Conservation (phyloP, 163 green algal species). For the Scenedesmus sp. region DNA sequence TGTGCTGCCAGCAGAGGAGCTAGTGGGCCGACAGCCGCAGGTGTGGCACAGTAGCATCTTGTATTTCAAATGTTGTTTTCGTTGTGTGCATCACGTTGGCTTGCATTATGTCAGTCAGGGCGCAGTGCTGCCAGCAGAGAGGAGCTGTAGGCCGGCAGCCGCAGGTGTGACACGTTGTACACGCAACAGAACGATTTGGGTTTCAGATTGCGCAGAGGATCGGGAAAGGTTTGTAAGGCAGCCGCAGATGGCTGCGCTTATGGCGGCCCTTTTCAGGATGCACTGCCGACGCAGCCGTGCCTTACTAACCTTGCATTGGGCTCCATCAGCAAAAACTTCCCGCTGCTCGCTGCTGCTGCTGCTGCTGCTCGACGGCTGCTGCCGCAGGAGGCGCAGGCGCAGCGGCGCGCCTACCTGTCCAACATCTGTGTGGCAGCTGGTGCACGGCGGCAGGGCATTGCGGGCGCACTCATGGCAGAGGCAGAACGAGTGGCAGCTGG, state of each 20-base stretch:
- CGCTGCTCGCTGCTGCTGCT: too few species aligned
- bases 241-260: too few species aligned
- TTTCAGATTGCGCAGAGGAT: too few species aligned
- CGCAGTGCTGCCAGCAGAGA: neutral
- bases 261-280: neutral
- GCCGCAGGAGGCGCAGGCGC: slow-evolving; percentile 19
- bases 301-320: neutral
- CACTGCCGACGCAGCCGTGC: neutral
- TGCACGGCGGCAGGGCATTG: slow-evolving; percentile 65
- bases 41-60: neutral
- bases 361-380: neutral
- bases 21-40: slow-evolving; percentile 54
- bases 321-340: neutral
- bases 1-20: slow-evolving; percentile 78
- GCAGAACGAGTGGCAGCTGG: slow-evolving; percentile 30
- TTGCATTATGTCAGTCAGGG: too few species aligned
- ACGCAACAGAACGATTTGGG: too few species aligned
- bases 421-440: slow-evolving; percentile 83
- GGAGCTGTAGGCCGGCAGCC: too few species aligned
- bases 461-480: slow-evolving; percentile 34
- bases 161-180: too few species aligned
- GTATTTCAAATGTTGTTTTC: too few species aligned
- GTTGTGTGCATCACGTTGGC: neutral
- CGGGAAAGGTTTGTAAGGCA: too few species aligned
- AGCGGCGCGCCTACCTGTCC: slow-evolving; percentile 79